Base-by-base conservation (phyloP, 2,329 filamentous ascomycete species). In the Ophiostoma novo-ulmi region DNA sequence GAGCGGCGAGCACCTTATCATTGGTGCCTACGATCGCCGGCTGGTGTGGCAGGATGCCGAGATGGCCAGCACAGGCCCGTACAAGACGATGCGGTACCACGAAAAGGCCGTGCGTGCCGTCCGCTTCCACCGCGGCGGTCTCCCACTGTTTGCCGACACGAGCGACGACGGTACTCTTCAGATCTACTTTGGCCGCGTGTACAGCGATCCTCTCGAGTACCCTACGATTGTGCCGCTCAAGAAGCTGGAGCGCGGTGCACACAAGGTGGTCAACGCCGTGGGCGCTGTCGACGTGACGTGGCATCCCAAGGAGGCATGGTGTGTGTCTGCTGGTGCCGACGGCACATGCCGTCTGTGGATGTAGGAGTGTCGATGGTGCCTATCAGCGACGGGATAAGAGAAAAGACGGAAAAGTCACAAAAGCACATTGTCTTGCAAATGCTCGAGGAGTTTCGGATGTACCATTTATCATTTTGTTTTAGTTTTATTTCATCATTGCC, bases 41-140 rank as follows among this genome's bases (percentile, higher is more conserved):
- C 85, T 99, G 2, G 85, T 99, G 41, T 99, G 95, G 95, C 95
- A 98, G 81, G 95, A 99, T 81, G 85, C 98, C 70, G 95, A 99
- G 75, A 87, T 99, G 48, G 95, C 92, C 0, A 89, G 87, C 73
- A 88, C 92, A 68, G 69, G 69, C 5, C 95, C 95, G 0, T 98
- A 97, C 84, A 97, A 97, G 84, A 98, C 94, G 1, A 89, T 99
- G 81, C 88, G 95, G 68, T 99, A 98, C 83, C 95, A 99, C 82
- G 83, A 88, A 73, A 92, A 97, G 80, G 95, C 95, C 65, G 97
- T 99, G 76, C 88, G 96, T 67, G 88, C 90, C 14, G 95, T 97
- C 70, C 89, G 88, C 75, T 99, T 91, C 81, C 96, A 99, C 80
- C 89, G 89, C 71, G 88, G 89, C 72, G 85, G 86, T 10, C 87